These are phyloP conservation scores for Solanum virginianum DNA, from an alignment of 257 asterid species.

Conservation along the genomic window DNA sequence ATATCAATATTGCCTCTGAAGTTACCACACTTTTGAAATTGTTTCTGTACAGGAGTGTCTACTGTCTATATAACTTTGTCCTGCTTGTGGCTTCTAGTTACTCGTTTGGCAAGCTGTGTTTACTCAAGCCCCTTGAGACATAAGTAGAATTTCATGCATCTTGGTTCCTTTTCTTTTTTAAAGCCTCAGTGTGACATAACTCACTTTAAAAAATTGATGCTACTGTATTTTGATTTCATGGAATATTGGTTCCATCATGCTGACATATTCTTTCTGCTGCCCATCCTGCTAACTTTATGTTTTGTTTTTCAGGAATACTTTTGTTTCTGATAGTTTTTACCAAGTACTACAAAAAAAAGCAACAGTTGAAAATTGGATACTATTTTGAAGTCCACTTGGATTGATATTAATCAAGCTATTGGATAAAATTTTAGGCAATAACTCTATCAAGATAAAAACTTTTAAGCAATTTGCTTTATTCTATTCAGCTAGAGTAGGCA, in stretches of 20 bases:
- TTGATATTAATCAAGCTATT: not conserved
- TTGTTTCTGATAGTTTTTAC: not conserved
- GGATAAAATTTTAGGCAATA: not conserved
- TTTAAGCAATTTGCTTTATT: not conserved
- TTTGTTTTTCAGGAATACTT: not conserved
- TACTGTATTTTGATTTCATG: not conserved
- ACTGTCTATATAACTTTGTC: not conserved
- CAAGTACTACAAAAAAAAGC: not conserved
- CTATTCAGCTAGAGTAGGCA: not conserved
- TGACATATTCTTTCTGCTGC: not conserved
- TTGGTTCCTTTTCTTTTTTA: not conserved
- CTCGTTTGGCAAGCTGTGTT: not conserved
- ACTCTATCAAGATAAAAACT: not conserved
- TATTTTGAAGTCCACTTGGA: not conserved
- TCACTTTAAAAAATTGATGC: not conserved
- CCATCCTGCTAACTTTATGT: not conserved
- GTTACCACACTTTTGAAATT: slow-evolving; percentile 22
- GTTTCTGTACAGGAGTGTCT: slow-evolving; percentile 7
- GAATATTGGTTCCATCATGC: not conserved
- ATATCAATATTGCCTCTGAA: slow-evolving; percentile 33
- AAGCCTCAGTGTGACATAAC: not conserved
- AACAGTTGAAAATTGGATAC: not conserved
- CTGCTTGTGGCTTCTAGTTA: not conserved
- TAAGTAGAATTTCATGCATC: not conserved
- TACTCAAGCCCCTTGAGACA: not conserved